Evolutionary conservation across 768 basidiomycete species (phyloP).

Genomic region (Trametopsis cervina): DNA sequence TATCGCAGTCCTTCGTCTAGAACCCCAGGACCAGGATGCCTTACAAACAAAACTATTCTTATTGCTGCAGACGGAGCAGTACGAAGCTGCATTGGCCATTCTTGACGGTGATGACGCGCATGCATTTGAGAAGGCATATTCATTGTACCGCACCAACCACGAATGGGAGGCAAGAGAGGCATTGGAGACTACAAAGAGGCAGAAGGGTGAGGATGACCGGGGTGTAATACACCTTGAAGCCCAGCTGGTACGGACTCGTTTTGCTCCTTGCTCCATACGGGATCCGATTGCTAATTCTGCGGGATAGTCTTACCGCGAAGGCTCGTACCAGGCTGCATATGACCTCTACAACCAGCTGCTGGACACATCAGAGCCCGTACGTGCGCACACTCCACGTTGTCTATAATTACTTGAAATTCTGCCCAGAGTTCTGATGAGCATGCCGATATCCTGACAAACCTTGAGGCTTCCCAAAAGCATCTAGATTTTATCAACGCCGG

Average conservation of each 20-base stretch:
- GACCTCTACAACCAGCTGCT: conserved; percentile 78
- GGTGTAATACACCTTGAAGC: conserved; percentile 78
- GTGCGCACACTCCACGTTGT: conserved; percentile 22
- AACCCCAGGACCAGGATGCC: conserved; percentile 64
- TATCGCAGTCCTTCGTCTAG: conserved; percentile 60
- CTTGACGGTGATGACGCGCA: conserved; percentile 31
- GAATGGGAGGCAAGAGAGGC: conserved; percentile 59
- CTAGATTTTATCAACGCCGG: conserved; percentile 76
- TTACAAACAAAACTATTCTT: conserved; percentile 82
- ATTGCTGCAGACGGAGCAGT: conserved; percentile 81
- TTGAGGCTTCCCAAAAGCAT: conserved; percentile 74
- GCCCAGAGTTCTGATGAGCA: conserved; percentile 78
- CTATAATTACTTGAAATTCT: background rate
- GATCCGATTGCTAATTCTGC: conserved; percentile 1
- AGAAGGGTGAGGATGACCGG: conserved; percentile 35
- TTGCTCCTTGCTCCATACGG: background rate
- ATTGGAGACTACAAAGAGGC: conserved; percentile 39
- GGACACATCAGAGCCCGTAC: conserved; percentile 69
- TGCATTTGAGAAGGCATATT: conserved; percentile 73
- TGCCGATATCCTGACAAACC: conserved; percentile 80
- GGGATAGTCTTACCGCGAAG: conserved; percentile 68
- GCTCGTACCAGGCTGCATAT: conserved; percentile 64
- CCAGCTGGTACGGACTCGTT: conserved; percentile 59
- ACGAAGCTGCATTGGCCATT: conserved; percentile 58
- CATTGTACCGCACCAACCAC: conserved; percentile 76